Evolutionary conservation across 2,329 filamentous ascomycete genomes (phyloP), one percentile per base, ranked within the genome.

Genomic region (Diaporthe citrichinensis): DNA sequence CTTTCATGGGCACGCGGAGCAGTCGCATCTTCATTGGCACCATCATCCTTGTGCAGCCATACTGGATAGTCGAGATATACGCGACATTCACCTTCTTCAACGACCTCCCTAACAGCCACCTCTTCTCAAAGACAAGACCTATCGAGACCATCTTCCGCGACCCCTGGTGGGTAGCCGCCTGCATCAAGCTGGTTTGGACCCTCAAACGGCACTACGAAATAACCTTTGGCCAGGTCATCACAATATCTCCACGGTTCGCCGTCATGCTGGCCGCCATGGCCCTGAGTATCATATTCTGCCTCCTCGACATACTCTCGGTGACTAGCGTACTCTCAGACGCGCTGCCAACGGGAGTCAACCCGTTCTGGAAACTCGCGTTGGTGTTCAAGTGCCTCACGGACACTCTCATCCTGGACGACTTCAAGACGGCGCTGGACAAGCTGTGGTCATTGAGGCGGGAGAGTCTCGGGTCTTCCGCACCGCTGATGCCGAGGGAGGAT

Each of bases 331-430:
- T 91, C 34, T 36, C 55, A 12, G 73, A 75, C 3, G 69, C 73
- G 7, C 23, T 75, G 49, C 78, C 86, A 0, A 85, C 87, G 0
- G 88, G 88, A 10, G 90, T 93, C 78, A 91, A 93, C 79, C 91
- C 91, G 0, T 93, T 92, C 81, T 93, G 91, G 91, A 90, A 86
- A 80, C 80, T 92, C 15, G 87, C 89, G 0, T 90, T 92, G 61
- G 88, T 92, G 31, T 92, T 92, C 86, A 93, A 93, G 82, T 93
- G 92, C 76, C 86, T 93, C 62, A 92, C 91, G 28, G 92, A 93
- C 79, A 91, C 89, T 0, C 90, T 93, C 71, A 88, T 93, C 71
- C 87, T 93, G 15, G 92, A 93, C 79, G 92, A 93, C 79, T 93
- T 93, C 87, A 93, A 93, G 79, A 92, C 91, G 4, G 87, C 86